Evolutionary conservation across 345 rosid species (phyloP).

Genomic region (Clarkia xantiana): DNA sequence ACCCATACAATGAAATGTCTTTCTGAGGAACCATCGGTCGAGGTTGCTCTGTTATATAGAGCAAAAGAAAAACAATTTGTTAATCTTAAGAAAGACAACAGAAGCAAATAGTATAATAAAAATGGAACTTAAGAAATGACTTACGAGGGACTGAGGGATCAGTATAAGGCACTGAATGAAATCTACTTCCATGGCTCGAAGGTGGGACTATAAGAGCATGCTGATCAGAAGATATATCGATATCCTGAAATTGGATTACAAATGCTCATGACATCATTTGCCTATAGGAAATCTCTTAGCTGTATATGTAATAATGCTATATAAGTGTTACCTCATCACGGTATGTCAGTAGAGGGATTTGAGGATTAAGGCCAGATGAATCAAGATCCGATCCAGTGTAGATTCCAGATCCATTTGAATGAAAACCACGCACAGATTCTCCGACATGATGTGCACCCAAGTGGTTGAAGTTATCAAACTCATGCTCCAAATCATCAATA

Average conservation of each 20-base stretch:
- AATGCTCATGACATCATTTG: neutral
- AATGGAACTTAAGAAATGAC: slow-evolving; percentile 12
- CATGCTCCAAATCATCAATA: slow-evolving; percentile 83
- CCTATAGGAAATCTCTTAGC: neutral
- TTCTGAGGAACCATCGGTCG: slow-evolving; percentile 91
- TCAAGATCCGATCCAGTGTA: slow-evolving; percentile 47
- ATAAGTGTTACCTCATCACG: slow-evolving; percentile 52
- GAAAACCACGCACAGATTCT: slow-evolving; percentile 40
- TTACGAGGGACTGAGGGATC: slow-evolving; percentile 66
- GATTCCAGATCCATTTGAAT: slow-evolving; percentile 23
- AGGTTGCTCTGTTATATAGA: slow-evolving; percentile 43
- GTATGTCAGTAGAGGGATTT: slow-evolving; percentile 83
- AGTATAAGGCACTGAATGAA: slow-evolving; percentile 48
- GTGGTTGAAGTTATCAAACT: slow-evolving; percentile 56
- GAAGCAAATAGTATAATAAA: neutral
- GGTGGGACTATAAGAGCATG: slow-evolving; percentile 91
- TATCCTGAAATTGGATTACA: slow-evolving; percentile 29
- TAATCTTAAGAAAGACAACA: neutral
- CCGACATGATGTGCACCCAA: slow-evolving; percentile 43
- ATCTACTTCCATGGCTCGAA: slow-evolving; percentile 57
- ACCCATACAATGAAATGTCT: slow-evolving; percentile 75
- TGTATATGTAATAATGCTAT: neutral
- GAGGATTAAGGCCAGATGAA: slow-evolving; percentile 49
- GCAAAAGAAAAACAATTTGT: slow-evolving; percentile 6
- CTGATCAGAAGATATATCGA: slow-evolving; percentile 69